Evolutionary conservation across 768 basidiomycete species (phyloP).

Genomic region (Pulveroboletus sp.): DNA sequence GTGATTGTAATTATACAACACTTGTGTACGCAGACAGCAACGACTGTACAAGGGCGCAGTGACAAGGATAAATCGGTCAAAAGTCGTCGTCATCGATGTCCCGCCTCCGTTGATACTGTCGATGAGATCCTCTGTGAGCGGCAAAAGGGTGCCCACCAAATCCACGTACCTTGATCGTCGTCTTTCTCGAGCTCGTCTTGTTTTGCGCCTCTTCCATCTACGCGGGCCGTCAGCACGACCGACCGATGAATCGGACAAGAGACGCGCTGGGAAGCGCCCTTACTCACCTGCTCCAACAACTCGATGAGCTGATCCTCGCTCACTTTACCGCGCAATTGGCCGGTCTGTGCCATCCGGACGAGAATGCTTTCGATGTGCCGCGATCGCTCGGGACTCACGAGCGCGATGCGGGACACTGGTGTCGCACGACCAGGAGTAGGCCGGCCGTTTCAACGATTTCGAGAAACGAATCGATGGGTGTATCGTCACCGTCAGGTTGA

Average conservation of each 20-base stretch:
- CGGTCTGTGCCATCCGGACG: conserved; percentile 76
- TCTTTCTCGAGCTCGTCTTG: conserved; percentile 48
- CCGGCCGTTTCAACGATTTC: too few species aligned
- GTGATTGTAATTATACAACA: neutral
- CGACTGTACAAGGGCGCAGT: neutral
- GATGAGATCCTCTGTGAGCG: conserved; percentile 2
- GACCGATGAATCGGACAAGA: too few species aligned
- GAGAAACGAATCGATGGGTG: neutral
- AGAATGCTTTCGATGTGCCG: conserved; percentile 77
- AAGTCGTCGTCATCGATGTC: conserved; percentile 64
- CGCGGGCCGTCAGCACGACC: conserved; percentile 10
- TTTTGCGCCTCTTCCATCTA: conserved; percentile 56
- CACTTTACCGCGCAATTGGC: conserved; percentile 74
- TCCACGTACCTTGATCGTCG: conserved; percentile 51
- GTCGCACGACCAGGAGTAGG: too few species aligned
- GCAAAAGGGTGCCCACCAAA: neutral
- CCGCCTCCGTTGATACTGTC: conserved; percentile 60
- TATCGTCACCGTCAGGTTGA: conserved; percentile 1
- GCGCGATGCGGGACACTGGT: conserved; percentile 79
- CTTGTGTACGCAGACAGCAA: too few species aligned
- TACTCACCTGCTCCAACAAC: conserved; percentile 73
- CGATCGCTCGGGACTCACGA: conserved; percentile 81
- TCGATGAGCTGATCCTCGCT: conserved; percentile 80
- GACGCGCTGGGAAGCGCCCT: too few species aligned
- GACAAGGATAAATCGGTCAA: conserved; percentile 7